phyloP scores from a whole-genome alignment of 2,329 filamentous ascomycete genomes.

The Dothiorella sarmentorum region DNA sequence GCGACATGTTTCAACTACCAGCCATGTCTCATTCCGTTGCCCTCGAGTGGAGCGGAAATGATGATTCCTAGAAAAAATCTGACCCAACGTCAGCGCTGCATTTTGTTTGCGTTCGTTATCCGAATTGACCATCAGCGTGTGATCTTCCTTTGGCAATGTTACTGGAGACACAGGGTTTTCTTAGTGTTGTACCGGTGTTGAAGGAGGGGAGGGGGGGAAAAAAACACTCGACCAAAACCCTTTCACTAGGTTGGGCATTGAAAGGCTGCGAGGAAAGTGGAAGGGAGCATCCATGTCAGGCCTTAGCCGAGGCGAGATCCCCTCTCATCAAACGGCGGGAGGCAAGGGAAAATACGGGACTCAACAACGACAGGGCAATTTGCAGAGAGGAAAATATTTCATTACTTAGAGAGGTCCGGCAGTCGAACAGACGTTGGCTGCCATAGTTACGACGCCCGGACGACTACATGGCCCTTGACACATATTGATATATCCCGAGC shows the following conservation, averaged over 20 bases:
- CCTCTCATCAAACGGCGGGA: slow-evolving; percentile 15
- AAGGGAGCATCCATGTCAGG: not conserved
- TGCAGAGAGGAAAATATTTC: not conserved
- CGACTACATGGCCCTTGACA: not conserved
- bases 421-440: not conserved
- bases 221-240: not conserved
- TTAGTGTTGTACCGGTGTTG: too few species aligned
- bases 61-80: not conserved
- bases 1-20: slow-evolving; percentile 2
- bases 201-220: not conserved
- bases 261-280: not conserved
- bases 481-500: not conserved
- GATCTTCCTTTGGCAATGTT: not conserved
- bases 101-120: too few species aligned
- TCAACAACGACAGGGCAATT: not conserved
- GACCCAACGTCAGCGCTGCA: too few species aligned
- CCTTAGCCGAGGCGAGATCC: not conserved
- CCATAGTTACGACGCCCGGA: not conserved
- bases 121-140: not conserved
- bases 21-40: not conserved
- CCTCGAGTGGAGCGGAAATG: not conserved
- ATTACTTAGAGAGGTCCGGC: not conserved
- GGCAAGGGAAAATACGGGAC: slow-evolving; percentile 3
- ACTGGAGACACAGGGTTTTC: too few species aligned
- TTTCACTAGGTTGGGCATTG: not conserved